Conservation (phyloP, 148 eudicot genomes). For the Fallopia convolvulus region DNA sequence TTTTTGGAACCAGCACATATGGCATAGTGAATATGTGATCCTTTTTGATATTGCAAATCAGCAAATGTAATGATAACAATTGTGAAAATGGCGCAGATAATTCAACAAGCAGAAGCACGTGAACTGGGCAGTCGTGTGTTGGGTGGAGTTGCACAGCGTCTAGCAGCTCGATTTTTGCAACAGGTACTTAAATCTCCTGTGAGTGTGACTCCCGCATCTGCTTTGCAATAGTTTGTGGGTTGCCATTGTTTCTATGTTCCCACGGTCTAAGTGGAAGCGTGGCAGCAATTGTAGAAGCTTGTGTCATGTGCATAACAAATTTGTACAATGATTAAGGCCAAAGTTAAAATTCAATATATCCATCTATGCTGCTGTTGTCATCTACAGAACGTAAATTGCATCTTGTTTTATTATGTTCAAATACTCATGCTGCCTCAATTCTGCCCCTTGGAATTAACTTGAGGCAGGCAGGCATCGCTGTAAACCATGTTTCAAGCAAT, state of each 20-base stretch:
- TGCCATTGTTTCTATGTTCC: not conserved
- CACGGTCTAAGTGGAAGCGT: conserved; percentile 10
- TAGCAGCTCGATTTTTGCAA: conserved; percentile 89
- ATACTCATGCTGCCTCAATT: too few relatives aligned
- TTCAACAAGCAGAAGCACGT: conserved; percentile 85
- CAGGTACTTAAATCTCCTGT: conserved; percentile 71
- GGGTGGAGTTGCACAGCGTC: conserved; percentile 87
- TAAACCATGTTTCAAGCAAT: too few relatives aligned
- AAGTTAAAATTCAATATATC: not conserved
- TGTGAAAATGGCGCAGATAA: conserved; percentile 40
- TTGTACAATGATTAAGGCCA: not conserved
- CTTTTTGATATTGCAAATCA: not conserved
- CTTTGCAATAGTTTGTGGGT: not conserved
- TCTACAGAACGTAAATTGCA: not conserved
- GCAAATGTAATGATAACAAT: not conserved
- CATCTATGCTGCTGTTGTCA: not conserved
- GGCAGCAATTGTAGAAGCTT: not conserved
- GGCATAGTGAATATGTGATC: not conserved
- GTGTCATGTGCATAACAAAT: conserved; percentile 2
- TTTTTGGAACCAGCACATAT: not conserved
- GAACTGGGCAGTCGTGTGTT: conserved; percentile 81
- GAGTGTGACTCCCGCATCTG: conserved; percentile 22
- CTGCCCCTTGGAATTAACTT: too few relatives aligned
- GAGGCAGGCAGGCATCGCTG: too few relatives aligned
- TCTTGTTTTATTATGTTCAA: not conserved